Percentiles rank a stretch among this genome's conserved stretches.
Conservation (phyloP, 495 filamentous ascomycete genomes). For the Neurospora hispaniola region DNA sequence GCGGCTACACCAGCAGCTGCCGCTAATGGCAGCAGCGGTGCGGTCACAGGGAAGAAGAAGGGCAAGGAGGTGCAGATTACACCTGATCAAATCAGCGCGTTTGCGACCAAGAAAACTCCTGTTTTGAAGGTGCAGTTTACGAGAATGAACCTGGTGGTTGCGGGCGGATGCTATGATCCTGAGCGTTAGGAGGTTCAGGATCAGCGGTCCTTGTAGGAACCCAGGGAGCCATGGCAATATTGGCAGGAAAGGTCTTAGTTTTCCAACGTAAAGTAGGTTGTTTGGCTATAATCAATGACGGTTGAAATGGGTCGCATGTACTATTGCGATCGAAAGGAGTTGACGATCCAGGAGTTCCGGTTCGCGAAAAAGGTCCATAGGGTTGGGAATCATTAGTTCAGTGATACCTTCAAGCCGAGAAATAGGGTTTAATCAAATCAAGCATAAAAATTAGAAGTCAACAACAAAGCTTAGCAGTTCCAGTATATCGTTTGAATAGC, state of each 20-base stretch:
- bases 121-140: constrained; percentile 92
- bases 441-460: not conserved
- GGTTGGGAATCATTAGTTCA: not conserved
- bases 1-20: constrained; percentile 16
- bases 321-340: not conserved
- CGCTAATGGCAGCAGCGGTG: constrained; percentile 26
- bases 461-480: not conserved
- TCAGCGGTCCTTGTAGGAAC: not conserved
- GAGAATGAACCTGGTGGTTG: constrained; percentile 81
- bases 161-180: constrained; percentile 66
- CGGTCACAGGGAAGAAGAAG: constrained; percentile 61
- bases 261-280: not conserved
- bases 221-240: not conserved
- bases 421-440: not conserved
- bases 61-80: constrained; percentile 84
- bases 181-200: constrained; percentile 19
- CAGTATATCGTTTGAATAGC: not conserved
- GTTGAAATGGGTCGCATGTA: not conserved
- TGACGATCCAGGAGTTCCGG: not conserved
- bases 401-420: not conserved
- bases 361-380: not conserved
- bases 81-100: constrained; percentile 84
- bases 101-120: constrained; percentile 90
- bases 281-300: not conserved
- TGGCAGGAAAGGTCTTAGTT: not conserved